These are phyloP conservation scores for Protomyces pachydermus DNA, from an alignment of 1,139 yeast genomes.

Conservation along the genomic window DNA sequence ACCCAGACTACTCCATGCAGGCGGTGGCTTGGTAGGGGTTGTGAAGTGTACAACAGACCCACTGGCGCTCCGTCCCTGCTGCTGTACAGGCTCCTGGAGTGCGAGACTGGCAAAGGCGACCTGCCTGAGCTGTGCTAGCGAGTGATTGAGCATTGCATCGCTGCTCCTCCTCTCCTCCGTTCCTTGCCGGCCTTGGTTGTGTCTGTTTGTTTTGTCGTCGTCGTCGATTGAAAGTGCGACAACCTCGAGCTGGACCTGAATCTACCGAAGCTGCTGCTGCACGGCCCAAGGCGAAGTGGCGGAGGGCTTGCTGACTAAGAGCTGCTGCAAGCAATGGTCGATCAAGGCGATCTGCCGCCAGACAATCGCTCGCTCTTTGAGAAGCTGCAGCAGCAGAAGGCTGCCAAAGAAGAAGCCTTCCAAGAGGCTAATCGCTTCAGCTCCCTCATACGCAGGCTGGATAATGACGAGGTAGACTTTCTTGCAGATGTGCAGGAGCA, in stretches of 20 bases:
- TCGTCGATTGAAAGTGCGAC: neutral
- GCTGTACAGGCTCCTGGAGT: neutral
- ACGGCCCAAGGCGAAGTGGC: no score
- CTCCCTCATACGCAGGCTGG: constrained; percentile 34
- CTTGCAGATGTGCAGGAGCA: constrained; percentile 32
- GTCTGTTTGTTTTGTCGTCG: neutral
- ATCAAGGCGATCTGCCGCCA: neutral
- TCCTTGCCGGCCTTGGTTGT: no score
- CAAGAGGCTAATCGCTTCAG: constrained; percentile 33
- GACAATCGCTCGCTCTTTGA: constrained; percentile 34
- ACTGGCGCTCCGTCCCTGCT: neutral
- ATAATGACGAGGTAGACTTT: constrained; percentile 35
- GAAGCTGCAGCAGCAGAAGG: constrained; percentile 34
- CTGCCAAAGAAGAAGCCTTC: constrained; percentile 33
- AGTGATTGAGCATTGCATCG: constrained; percentile 26
- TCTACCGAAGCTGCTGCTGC: no score
- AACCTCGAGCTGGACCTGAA: neutral
- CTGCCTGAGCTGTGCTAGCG: constrained; percentile 19
- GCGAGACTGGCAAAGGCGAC: constrained; percentile 1
- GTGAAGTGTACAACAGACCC: neutral
- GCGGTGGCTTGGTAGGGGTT: neutral
- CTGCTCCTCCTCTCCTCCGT: neutral
- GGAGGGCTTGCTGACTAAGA: no score
- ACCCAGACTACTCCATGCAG: neutral
- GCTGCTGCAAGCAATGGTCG: neutral